Evolutionary conservation across 306 rosid genomes (phyloP).

Genomic region (Cicer judaicum): DNA sequence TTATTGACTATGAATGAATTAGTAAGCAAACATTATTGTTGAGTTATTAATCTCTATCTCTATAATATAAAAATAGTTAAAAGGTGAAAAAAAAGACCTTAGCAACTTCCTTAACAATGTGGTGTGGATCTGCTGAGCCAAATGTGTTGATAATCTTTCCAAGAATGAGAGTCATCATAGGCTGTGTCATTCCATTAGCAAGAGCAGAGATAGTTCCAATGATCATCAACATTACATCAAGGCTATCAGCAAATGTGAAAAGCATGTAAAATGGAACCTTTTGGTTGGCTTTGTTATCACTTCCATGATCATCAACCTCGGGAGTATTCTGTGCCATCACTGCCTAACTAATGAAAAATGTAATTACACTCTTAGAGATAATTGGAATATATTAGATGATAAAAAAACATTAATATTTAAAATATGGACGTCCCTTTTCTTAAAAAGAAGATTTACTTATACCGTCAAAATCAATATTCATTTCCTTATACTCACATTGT

Average conservation of each 20-base stretch:
- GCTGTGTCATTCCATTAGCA: conserved; percentile 17
- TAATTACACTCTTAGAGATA: not conserved
- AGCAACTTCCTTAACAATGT: conserved; percentile 14
- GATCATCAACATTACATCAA: conserved; percentile 18
- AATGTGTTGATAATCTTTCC: conserved; percentile 2
- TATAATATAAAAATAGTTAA: not conserved
- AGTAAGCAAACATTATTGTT: not conserved
- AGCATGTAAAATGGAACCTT: conserved; percentile 10
- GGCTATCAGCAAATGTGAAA: conserved; percentile 1
- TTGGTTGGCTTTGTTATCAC: not conserved
- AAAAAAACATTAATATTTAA: not conserved
- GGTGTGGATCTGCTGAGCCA: not conserved
- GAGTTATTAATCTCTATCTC: not conserved
- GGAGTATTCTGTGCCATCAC: not conserved
- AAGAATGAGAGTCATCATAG: conserved; percentile 21
- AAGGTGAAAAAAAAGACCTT: not conserved
- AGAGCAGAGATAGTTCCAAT: conserved; percentile 6
- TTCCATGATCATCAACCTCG: conserved; percentile 13
- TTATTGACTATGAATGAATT: not conserved
- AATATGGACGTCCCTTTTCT: not conserved
- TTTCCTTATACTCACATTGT: too few relatives aligned
- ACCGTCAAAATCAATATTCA: too few relatives aligned
- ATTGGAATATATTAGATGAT: not conserved
- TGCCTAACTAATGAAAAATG: not conserved
- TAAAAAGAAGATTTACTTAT: too few relatives aligned